Evolutionary conservation across 2,329 filamentous ascomycete genomes (phyloP), one percentile per base, ranked within the genome.

Genomic region (Cordyceps fumosorosea): DNA sequence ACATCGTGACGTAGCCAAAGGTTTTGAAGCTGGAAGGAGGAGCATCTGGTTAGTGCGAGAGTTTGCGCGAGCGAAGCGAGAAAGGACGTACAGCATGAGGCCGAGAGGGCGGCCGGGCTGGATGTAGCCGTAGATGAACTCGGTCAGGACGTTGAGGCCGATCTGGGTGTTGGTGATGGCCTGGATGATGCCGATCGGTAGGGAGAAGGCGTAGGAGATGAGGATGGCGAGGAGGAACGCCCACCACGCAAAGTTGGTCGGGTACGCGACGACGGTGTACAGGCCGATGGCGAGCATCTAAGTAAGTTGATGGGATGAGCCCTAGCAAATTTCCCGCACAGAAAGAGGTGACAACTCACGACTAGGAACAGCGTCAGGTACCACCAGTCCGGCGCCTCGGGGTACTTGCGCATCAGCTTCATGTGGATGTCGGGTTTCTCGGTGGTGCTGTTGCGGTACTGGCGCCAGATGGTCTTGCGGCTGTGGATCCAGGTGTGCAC

Each of bases 41-140:
- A 7, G 2, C 10, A 22, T n/a, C n/a, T n/a, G n/a, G n/a, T 3
- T 29, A 29, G 26, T 3, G 26, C 3, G 26, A 6, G 26, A 6
- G 26, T 3, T 29, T 29, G 26, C 26, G 26, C 26, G 26, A 29
- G 26, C 3, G 26, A 29, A 29, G 26, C 26, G 26, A 29, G 26
- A 6, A 29, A 3, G 6, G 26, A 69, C 77, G 66, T 70, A 89
- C 76, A 91, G 80, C 88, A 92, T 91, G 64, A 91, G 82, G 0
- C 86, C 89, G 60, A 91, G 75, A 0, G 89, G 89, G 6, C 83
- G 77, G 2, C 89, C 89, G 0, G 88, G 88, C 65, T 90, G 87
- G 68, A 91, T 89, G 68, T 91, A 91, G 1, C 89, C 89, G 63
- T 86, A 85, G 4, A 92, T 76, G 65, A 91, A 90, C 74, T 90